Percentiles rank a stretch among this genome's conserved stretches.
These are phyloP conservation scores for Apiospora saccharicola DNA, from an alignment of 2,329 filamentous ascomycete genomes.

Conservation along the genomic window DNA sequence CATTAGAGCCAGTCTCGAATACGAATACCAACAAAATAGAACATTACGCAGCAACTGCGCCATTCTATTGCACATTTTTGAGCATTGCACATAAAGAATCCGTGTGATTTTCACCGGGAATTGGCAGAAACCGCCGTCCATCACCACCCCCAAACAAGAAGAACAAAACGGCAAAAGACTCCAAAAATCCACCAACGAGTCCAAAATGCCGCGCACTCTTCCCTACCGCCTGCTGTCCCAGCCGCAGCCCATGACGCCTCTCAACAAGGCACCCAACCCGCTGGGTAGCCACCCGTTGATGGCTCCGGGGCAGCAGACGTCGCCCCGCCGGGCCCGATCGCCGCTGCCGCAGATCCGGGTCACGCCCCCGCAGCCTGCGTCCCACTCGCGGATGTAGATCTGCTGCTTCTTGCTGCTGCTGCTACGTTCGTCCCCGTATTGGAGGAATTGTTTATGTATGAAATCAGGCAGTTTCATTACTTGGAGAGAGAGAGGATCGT, in stretches of 20 bases:
- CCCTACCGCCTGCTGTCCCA: slow-evolving; percentile 21
- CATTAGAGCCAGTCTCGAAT: neutral
- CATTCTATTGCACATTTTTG: neutral
- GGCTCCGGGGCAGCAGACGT: neutral
- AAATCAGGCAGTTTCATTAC: no score
- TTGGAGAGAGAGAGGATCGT: neutral
- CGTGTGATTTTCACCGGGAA: neutral
- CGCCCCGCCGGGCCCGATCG: slow-evolving; percentile 15
- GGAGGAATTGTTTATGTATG: neutral
- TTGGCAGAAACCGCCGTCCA: neutral
- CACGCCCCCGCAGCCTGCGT: slow-evolving; percentile 7
- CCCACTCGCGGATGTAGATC: neutral
- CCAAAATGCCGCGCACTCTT: slow-evolving; percentile 22
- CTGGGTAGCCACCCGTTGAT: neutral
- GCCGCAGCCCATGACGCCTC: slow-evolving; percentile 25
- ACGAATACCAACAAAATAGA: neutral
- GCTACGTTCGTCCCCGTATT: neutral
- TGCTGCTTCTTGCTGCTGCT: no score
- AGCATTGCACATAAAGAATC: neutral
- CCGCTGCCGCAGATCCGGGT: slow-evolving; percentile 21
- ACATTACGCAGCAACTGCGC: neutral
- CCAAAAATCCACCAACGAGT: neutral
- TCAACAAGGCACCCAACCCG: neutral
- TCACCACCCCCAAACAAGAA: neutral
- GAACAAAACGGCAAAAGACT: neutral